Conservation (phyloP, 352 stramenopile species). For the Globisporangium acanthophoron region DNA sequence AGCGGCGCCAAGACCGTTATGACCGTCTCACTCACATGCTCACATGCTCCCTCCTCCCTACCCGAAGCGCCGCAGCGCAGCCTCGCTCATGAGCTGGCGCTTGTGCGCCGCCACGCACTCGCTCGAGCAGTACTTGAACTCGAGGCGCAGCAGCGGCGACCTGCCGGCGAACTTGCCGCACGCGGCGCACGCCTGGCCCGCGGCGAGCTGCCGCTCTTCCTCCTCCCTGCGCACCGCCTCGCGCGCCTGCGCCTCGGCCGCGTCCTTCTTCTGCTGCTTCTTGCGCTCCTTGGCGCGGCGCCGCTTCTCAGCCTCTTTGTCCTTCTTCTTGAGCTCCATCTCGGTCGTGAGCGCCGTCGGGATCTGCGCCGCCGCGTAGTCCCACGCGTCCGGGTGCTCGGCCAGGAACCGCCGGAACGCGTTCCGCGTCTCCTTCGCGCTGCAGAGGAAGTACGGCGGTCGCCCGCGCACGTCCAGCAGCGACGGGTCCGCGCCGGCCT, state of each 20-base stretch:
- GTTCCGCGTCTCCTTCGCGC: constrained; percentile 86
- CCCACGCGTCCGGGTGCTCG: constrained; percentile 73
- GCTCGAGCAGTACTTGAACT: constrained; percentile 93
- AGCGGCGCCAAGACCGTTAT: constrained; percentile 16
- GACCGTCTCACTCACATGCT: not conserved
- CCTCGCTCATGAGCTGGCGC: constrained; percentile 90
- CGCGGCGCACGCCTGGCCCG: constrained; percentile 68
- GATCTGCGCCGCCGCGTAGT: constrained; percentile 70
- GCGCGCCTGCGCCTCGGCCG: constrained; percentile 56
- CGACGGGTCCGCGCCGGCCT: constrained; percentile 81
- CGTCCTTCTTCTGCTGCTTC: constrained; percentile 85
- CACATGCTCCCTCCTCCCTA: constrained; percentile 16
- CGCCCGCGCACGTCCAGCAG: constrained; percentile 75
- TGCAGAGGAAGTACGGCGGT: constrained; percentile 88
- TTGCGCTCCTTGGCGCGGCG: constrained; percentile 87
- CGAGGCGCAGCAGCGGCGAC: constrained; percentile 87
- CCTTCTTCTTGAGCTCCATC: constrained; percentile 82
- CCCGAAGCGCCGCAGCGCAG: constrained; percentile 76
- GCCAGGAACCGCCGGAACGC: constrained; percentile 88
- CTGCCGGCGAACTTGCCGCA: constrained; percentile 82
- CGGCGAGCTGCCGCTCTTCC: constrained; percentile 64
- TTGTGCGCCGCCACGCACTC: constrained; percentile 92
- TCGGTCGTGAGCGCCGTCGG: constrained; percentile 66
- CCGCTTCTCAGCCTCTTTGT: constrained; percentile 87
- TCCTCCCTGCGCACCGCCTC: constrained; percentile 59